Evolutionary conservation across 163 green algal species (phyloP).

Genomic region (Chloroidium sp.): DNA sequence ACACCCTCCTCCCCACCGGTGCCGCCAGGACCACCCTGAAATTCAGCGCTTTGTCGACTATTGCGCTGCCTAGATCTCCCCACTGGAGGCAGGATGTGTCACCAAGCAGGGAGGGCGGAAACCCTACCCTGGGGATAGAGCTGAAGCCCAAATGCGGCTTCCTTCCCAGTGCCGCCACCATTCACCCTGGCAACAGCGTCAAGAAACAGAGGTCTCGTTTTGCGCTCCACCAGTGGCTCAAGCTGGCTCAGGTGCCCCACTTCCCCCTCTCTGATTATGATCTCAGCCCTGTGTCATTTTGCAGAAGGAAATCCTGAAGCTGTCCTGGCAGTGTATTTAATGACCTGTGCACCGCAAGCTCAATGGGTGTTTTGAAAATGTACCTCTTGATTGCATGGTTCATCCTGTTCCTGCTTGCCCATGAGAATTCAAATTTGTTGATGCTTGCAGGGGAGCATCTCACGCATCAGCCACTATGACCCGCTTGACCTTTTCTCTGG

Average conservation of each 20-base stretch:
- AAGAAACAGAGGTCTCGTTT: background rate
- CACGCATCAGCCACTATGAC: background rate
- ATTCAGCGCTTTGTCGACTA: too few relatives aligned
- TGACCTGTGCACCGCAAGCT: background rate
- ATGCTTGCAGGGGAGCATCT: background rate
- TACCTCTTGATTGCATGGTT: too few relatives aligned
- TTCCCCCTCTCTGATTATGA: background rate
- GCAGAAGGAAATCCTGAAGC: background rate
- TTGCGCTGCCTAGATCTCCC: background rate
- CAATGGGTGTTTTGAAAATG: background rate
- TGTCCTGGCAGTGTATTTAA: background rate
- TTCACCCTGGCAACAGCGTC: background rate
- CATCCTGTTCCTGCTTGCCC: background rate
- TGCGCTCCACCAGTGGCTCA: background rate
- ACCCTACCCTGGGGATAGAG: background rate
- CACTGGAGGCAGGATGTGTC: background rate
- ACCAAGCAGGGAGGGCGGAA: background rate
- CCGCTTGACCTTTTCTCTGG: background rate
- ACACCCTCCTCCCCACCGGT: background rate
- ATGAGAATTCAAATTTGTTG: background rate
- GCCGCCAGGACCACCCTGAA: too few relatives aligned
- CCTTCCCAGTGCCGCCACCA: background rate
- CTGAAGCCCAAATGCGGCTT: background rate
- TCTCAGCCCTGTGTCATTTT: too few relatives aligned
- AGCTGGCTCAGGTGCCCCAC: background rate